These are phyloP conservation scores for Paraphoma chrysanthemicola DNA, from an alignment of 2,329 filamentous ascomycete genomes.

Conservation along the genomic window DNA sequence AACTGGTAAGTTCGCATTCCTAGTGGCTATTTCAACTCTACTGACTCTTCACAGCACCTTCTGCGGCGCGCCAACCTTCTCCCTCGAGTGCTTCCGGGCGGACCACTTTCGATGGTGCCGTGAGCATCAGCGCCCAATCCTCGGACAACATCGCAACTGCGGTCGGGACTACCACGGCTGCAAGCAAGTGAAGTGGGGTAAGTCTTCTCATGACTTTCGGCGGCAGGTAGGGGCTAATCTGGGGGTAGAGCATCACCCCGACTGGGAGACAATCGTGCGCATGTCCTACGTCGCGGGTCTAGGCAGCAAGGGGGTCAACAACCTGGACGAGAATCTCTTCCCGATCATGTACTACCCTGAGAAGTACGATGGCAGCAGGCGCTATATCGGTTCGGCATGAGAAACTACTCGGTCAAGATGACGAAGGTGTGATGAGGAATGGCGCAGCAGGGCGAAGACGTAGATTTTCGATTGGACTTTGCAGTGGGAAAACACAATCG, in stretches of 20 bases:
- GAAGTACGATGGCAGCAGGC: neutral
- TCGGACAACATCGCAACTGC: neutral
- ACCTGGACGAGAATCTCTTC: neutral
- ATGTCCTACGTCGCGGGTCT: slow-evolving; percentile 1
- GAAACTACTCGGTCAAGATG: no score
- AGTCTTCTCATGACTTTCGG: neutral
- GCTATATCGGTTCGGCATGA: neutral
- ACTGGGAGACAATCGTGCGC: slow-evolving; percentile 3
- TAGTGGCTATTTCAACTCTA: no score
- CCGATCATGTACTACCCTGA: neutral
- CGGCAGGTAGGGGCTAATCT: neutral
- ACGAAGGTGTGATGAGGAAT: no score
- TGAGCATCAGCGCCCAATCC: slow-evolving; percentile 4
- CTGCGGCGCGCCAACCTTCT: neutral
- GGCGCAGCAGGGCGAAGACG: no score
- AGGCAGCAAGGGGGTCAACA: neutral
- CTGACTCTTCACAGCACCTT: slow-evolving; percentile 1
- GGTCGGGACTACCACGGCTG: neutral
- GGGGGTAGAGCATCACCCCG: slow-evolving; percentile 1
- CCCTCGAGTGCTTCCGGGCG: slow-evolving; percentile 7
- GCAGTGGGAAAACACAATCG: no score
- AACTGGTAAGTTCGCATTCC: slow-evolving; percentile 1
- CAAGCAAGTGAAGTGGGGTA: slow-evolving; percentile 2
- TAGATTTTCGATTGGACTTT: no score
- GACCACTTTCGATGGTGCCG: slow-evolving; percentile 12